These are phyloP conservation scores for Actinomortierella wolfii DNA, from an alignment of 371 early-diverging fungal species.

Conservation along the genomic window DNA sequence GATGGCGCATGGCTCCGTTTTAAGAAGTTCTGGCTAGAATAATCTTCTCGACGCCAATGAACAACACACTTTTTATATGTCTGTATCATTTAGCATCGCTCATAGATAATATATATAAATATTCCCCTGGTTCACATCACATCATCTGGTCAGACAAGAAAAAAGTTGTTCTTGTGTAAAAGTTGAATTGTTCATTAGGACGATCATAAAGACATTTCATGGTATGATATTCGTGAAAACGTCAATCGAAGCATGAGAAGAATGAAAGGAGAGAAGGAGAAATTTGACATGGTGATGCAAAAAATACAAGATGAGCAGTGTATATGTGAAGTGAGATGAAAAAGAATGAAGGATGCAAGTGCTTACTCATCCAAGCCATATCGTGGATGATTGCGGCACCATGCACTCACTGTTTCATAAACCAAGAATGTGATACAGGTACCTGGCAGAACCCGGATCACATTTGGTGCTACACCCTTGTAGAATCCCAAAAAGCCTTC, in stretches of 20 bases:
- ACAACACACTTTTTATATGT: no score
- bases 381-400: slow-evolving; percentile 64
- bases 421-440: slow-evolving; percentile 95
- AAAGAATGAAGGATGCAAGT: neutral
- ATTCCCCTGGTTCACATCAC: no score
- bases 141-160: no score
- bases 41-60: neutral
- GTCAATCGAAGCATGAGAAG: no score
- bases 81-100: no score
- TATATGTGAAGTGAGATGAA: neutral
- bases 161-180: no score
- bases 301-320: neutral
- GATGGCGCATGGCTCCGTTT: slow-evolving; percentile 41
- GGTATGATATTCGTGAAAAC: no score
- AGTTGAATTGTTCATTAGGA: no score
- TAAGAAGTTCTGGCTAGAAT: slow-evolving; percentile 39
- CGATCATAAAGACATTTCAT: no score
- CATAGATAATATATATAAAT: no score
- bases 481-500: slow-evolving; percentile 92
- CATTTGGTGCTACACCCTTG: slow-evolving; percentile 91
- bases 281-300: no score
- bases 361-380: slow-evolving; percentile 26
- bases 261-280: no score
- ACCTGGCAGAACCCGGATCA: slow-evolving; percentile 92
- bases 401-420: slow-evolving; percentile 87